Conservation (phyloP, 2,329 filamentous ascomycete species). For the Monosporascus sp. region DNA sequence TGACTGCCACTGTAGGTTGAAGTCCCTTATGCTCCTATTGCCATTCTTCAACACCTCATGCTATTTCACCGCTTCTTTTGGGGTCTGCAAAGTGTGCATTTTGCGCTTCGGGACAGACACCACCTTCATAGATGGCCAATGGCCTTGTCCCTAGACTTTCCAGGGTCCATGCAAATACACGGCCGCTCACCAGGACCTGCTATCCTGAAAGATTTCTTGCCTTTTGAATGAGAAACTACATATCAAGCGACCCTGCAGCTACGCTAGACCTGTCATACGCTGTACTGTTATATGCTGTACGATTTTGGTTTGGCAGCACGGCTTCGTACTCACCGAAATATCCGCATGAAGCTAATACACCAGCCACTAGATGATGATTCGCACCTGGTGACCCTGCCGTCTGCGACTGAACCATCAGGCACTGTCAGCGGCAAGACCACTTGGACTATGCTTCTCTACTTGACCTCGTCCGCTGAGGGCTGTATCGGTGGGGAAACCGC, state of each 20-base stretch:
- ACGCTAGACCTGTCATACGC: too few species aligned
- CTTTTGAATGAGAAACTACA: too few species aligned
- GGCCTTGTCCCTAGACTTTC: too few species aligned
- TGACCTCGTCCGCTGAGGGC: slow-evolving; percentile 69
- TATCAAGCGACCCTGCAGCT: too few species aligned
- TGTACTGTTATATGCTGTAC: too few species aligned
- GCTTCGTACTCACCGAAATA: background rate
- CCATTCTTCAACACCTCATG: background rate
- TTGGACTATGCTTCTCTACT: slow-evolving; percentile 86
- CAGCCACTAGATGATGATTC: slow-evolving; percentile 70
- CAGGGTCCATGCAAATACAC: too few species aligned
- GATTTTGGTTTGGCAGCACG: too few species aligned
- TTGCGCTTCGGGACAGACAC: too few species aligned
- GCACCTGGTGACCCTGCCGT: slow-evolving; percentile 61
- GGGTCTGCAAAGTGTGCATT: background rate
- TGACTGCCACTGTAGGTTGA: slow-evolving; percentile 75
- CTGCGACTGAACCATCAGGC: slow-evolving; percentile 23
- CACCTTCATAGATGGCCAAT: too few species aligned
- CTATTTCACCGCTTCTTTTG: too few species aligned
- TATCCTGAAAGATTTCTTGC: too few species aligned
- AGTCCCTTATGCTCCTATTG: background rate
- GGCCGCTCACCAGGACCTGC: too few species aligned
- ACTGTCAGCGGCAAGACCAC: slow-evolving; percentile 64
- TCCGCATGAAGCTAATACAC: slow-evolving; percentile 11
- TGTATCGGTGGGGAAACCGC: slow-evolving; percentile 86